Base-by-base conservation (phyloP, 305 asterid genomes). In the Ruellia speciosa region DNA sequence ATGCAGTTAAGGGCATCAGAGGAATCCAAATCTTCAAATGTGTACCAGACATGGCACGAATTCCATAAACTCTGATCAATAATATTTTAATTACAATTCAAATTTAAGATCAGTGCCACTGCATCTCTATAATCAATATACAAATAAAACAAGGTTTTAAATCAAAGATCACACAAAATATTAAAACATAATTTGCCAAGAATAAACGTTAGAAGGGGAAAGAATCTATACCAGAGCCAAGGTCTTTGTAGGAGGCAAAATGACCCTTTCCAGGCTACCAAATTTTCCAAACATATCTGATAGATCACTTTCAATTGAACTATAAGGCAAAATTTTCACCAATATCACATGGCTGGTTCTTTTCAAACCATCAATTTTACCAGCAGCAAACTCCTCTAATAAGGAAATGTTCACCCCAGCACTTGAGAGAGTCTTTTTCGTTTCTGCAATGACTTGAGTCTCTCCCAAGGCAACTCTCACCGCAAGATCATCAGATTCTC, bases 391-490 rank as follows among this genome's bases (percentile, higher is more conserved):
- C 67, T 81, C 84, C 75, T 90, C 96, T 60, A 87, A 64, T 45
- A 88, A 72, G 57, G 92, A 64, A 63, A 87, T 54, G 76, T 90
- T 87, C 54, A 90, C 77, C 72, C 96, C 98, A 68, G 93, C 84
- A 59, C 67, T 79, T 56, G 85, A 75, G 54, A 87, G 92, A 76
- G 93, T 84, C 61, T 85, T 84, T 72, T 90, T 90, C 14, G 98
- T 90, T 77, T 85, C 96, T 10, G 82, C 87, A 74, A 90, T 80
- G 60, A 90, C 96, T 78, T 90, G 95, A 55, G 96, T 85, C 78
- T 90, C 98, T 55, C 95, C 98, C 78, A 85, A 64, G 49, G 96
- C 95, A 62, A 86, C 77, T 70, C 85, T 86, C 24, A 84, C 95
- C 40, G 96, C 95, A 69, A 83, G 81, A 68, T 84, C 95, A 66